Evolutionary conservation across 176 grass and related monocot genomes (phyloP), one percentile per base, ranked within the genome.

Genomic region (Oryza brachyantha): DNA sequence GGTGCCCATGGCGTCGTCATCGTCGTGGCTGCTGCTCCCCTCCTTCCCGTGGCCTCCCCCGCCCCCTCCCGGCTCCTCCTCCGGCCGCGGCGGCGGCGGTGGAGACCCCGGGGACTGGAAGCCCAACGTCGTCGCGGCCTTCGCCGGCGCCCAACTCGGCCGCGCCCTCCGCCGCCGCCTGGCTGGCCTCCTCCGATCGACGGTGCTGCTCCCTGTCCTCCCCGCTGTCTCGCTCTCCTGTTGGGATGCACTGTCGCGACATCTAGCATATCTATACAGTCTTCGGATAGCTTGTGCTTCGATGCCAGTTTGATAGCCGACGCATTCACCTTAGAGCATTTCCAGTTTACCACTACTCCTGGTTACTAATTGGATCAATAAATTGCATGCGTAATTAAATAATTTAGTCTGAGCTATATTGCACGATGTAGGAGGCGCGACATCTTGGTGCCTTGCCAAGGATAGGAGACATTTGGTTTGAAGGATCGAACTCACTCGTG

Each of bases 151-250:
- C 12, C 81, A 87, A 12, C 72, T 91, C 72, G 89, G 81, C 66
- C 81, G 85, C n/a, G n/a, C 85, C 52, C 72, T 91, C 61, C 89
- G 89, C 50, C 73, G 85, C 37, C 81, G 81, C 68, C 66, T 84
- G 54, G 66, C 73, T 17, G 62, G 67, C 19, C 82, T 88, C 68
- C 81, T 91, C 73, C 32, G 82, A 73, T 88, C 89, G 24, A 73
- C 81, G 67, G 82, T 84, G 39, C 42, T 19, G 73, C 5, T 61
- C 22, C 61, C 13, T 42, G 28, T 55, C n/a, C 46, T 60, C 7
- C 55, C 52, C 66, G 68, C 29, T 21, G 27, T 25, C 75, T 27
- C 21, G 5, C 16, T 31, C 35, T 61, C 48, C 26, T 48, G 1
- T 21, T 3, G 25, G 10, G 25, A 34, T 19, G 73, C 35, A 5